Conservation (phyloP, 2,329 filamentous ascomycete species). For the Coniochaeta sp. region DNA sequence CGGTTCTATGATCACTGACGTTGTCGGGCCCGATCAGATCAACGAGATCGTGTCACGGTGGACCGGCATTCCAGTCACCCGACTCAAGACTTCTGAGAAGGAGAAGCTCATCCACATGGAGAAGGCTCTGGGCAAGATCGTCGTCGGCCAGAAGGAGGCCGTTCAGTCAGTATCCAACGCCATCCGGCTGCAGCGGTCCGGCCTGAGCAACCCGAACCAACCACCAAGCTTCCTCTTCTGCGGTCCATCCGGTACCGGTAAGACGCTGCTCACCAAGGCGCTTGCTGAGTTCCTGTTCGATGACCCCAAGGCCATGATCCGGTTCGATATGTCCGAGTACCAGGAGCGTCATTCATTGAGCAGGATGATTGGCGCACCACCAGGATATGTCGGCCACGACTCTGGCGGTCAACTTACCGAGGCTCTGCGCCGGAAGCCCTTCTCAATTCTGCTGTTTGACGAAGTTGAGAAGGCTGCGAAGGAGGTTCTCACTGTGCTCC, state of each 20-base stretch:
- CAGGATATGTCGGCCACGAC: conserved; percentile 95
- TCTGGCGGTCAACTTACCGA: conserved; percentile 94
- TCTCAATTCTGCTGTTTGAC: conserved; percentile 96
- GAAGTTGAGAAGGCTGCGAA: conserved; percentile 99
- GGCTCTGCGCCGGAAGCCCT: conserved; percentile 84
- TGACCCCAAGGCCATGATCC: conserved; percentile 94
- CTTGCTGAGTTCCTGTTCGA: conserved; percentile 98
- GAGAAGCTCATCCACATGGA: conserved; percentile 99
- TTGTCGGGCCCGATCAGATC: conserved; percentile 95
- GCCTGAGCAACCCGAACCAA: conserved; percentile 90
- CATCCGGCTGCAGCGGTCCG: conserved; percentile 89
- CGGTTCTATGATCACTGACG: conserved; percentile 77
- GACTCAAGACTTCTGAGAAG: conserved; percentile 91
- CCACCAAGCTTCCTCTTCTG: conserved; percentile 98
- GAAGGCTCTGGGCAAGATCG: conserved; percentile 70
- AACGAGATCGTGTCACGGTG: conserved; percentile 96
- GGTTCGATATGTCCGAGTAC: conserved; percentile 99
- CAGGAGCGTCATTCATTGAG: conserved; percentile 94
- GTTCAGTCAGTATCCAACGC: conserved; percentile 91
- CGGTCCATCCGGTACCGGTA: conserved; percentile 95
- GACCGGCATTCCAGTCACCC: conserved; percentile 96
- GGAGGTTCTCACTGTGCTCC: conserved; percentile 88
- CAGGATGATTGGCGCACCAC: conserved; percentile 95
- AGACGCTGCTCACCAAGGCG: conserved; percentile 93
- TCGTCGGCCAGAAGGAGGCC: conserved; percentile 91